Conservation (phyloP, 108 stramenopile genomes). For the Fragilaria crotonensis region DNA sequence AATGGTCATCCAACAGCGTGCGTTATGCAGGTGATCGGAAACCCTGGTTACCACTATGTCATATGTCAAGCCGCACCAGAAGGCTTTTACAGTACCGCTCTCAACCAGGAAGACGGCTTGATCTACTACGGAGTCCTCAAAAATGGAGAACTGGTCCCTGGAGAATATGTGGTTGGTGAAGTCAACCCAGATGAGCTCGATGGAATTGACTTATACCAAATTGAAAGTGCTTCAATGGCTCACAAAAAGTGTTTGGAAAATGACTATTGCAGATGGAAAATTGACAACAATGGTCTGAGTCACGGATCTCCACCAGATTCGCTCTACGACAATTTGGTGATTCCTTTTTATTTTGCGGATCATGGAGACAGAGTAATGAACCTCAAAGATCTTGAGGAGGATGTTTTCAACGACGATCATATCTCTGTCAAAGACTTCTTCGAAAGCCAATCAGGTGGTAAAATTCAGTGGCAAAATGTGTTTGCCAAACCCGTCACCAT, state of each 20-base stretch:
- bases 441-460: neutral
- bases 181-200: neutral
- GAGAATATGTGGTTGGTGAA: neutral
- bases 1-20: neutral
- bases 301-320: neutral
- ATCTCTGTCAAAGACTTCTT: neutral
- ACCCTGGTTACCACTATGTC: neutral
- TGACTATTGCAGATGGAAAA: neutral
- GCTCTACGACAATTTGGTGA: neutral
- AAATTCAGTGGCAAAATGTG: neutral
- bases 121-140: neutral
- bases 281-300: neutral
- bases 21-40: neutral
- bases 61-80: neutral
- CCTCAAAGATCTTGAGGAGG: neutral
- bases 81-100: neutral
- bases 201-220: neutral
- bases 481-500: neutral
- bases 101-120: neutral
- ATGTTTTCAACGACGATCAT: slow-evolving; percentile 1
- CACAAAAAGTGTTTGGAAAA: neutral
- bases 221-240: neutral
- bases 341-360: neutral
- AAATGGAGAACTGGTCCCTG: neutral
- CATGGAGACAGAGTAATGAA: neutral